These are phyloP conservation scores for Hericium rajendrae DNA, from an alignment of 768 basidiomycete genomes.

Conservation along the genomic window DNA sequence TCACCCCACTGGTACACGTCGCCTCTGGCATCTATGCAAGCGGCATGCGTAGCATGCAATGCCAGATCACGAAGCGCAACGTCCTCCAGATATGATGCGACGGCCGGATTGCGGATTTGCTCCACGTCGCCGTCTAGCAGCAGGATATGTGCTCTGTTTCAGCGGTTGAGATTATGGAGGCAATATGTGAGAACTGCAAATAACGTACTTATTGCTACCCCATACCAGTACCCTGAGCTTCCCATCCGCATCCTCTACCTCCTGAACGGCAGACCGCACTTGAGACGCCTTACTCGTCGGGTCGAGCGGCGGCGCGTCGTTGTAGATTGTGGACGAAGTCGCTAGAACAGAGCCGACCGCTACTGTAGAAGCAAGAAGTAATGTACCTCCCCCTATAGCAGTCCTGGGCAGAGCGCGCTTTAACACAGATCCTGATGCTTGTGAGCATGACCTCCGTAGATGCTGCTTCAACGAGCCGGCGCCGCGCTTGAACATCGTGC, in stretches of 20 bases:
- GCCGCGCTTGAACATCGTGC: background rate
- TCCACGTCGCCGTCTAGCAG: constrained; percentile 30
- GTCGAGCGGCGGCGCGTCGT: constrained; percentile 20
- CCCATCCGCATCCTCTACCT: constrained; percentile 25
- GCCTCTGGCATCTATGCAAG: constrained; percentile 69
- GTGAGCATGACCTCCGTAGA: background rate
- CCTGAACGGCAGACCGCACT: background rate
- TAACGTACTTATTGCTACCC: constrained; percentile 63
- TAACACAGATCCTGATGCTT: background rate
- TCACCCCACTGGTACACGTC: constrained; percentile 83
- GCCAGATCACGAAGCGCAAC: constrained; percentile 67
- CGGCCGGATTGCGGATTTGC: constrained; percentile 38
- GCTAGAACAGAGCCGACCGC: constrained; percentile 4
- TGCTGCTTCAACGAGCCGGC: background rate
- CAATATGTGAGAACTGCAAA: background rate
- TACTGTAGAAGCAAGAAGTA: background rate
- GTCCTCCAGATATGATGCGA: constrained; percentile 50
- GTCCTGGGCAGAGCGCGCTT: background rate
- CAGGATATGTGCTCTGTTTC: constrained; percentile 36
- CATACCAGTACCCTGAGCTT: constrained; percentile 36
- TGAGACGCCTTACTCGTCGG: background rate
- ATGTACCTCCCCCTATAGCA: constrained; percentile 1
- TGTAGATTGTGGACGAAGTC: constrained; percentile 19
- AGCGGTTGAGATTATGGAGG: background rate
- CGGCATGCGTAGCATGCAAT: constrained; percentile 56